A percentile compares a stretch with the other conserved stretches of the same genome.
Evolutionary conservation across 208 protist genomes (phyloP).

Genomic region (Leishmania martiniquensis): DNA sequence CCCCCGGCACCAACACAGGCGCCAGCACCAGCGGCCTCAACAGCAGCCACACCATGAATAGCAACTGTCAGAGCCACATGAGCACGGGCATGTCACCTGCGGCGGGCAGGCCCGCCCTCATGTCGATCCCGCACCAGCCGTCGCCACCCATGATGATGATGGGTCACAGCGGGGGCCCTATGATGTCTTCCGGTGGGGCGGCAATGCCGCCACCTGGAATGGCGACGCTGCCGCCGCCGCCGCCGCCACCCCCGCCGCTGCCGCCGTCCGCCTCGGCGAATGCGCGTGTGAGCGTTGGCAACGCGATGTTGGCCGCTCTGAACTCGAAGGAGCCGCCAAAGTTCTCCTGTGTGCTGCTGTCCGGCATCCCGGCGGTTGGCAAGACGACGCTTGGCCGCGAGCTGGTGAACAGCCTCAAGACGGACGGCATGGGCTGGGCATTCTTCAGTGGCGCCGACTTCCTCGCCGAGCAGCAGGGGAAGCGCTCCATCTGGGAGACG

Average conservation of each 20-base stretch:
- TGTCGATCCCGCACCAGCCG: neutral
- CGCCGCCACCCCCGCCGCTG: conserved; percentile 4
- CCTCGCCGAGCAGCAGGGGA: conserved; percentile 42
- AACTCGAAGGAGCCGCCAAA: conserved; percentile 85
- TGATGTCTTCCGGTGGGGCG: no score
- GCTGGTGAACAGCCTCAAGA: conserved; percentile 73
- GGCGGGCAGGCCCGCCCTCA: neutral
- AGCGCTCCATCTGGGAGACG: conserved; percentile 74
- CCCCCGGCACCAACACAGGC: neutral
- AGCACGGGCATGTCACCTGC: neutral
- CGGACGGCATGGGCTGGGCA: conserved; percentile 75
- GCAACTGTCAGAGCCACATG: neutral
- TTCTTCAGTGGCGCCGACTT: conserved; percentile 91
- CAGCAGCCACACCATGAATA: conserved; percentile 15
- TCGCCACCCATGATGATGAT: conserved; percentile 8
- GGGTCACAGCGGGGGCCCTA: neutral
- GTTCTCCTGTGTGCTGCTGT: conserved; percentile 87
- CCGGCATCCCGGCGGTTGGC: conserved; percentile 72
- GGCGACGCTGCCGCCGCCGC: conserved; percentile 12
- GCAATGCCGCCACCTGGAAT: no score
- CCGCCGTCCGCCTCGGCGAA: conserved; percentile 22
- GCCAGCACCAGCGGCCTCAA: conserved; percentile 12
- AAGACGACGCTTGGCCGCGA: conserved; percentile 83
- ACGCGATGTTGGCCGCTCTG: conserved; percentile 65
- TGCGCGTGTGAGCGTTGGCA: conserved; percentile 70